Evolutionary conservation across 331 rosid species (phyloP).

Genomic region (Ulmus americana): DNA sequence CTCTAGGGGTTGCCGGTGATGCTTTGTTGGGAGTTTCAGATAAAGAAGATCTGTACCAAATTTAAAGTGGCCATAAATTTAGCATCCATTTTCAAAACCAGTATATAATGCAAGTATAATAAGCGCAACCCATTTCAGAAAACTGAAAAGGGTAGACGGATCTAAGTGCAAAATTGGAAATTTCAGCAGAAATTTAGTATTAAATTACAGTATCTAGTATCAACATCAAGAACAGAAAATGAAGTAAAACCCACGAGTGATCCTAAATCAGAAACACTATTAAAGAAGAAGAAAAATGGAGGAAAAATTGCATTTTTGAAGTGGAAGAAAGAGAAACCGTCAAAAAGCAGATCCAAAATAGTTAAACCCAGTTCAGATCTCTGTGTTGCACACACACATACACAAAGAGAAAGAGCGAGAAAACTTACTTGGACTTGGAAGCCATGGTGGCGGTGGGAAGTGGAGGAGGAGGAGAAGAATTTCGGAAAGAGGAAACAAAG

Average conservation of each 20-base stretch:
- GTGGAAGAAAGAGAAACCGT: not conserved
- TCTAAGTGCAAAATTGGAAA: slow-evolving; percentile 35
- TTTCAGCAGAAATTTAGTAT: slow-evolving; percentile 12
- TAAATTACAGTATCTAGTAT: not conserved
- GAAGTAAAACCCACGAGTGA: slow-evolving; percentile 20
- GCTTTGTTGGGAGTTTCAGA: slow-evolving; percentile 47
- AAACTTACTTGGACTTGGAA: slow-evolving; percentile 68
- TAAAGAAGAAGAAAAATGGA: not conserved
- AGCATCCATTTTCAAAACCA: not conserved
- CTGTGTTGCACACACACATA: slow-evolving; percentile 5
- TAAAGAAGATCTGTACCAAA: slow-evolving; percentile 56
- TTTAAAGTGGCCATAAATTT: slow-evolving; percentile 13
- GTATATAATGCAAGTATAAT: not conserved
- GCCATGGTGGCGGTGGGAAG: slow-evolving; percentile 43
- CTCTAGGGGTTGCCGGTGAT: slow-evolving; percentile 77
- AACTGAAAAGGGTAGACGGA: slow-evolving; percentile 19
- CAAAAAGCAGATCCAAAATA: slow-evolving; percentile 47
- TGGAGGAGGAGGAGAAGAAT: slow-evolving; percentile 17
- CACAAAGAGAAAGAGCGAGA: slow-evolving; percentile 11
- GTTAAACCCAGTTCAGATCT: slow-evolving; percentile 48
- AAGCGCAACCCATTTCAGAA: slow-evolving; percentile 11
- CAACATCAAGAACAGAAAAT: not conserved
- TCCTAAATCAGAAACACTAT: slow-evolving; percentile 10
- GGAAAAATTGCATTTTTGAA: not conserved
- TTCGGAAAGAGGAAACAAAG: slow-evolving; percentile 26